A percentile compares a stretch with the other conserved stretches of the same genome.
These are phyloP conservation scores for Somion occarium DNA, from an alignment of 1,284 basidiomycete species.

Conservation along the genomic window DNA sequence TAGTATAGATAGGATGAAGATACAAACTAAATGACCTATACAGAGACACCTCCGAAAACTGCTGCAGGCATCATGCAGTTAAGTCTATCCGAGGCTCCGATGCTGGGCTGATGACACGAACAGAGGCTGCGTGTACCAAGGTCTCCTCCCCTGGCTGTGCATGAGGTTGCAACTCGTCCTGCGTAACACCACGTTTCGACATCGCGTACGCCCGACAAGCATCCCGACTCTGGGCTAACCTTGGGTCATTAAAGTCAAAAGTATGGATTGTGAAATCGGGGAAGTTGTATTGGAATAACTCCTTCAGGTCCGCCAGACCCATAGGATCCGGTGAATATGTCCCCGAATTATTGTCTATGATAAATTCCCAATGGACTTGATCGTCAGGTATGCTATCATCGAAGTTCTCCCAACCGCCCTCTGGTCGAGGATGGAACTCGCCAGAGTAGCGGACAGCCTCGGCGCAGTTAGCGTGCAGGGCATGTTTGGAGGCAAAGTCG, in stretches of 20 bases:
- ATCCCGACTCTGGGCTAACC: conserved; percentile 51
- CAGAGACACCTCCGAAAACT: too few species aligned
- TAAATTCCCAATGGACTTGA: conserved; percentile 62
- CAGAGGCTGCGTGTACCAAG: conserved; percentile 26
- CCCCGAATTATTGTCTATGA: conserved; percentile 75
- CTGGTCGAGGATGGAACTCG: conserved; percentile 74
- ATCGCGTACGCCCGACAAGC: conserved; percentile 63
- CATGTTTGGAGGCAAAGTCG: conserved; percentile 72
- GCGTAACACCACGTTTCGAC: conserved; percentile 46
- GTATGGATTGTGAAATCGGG: conserved; percentile 54
- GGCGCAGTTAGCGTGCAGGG: conserved; percentile 38
- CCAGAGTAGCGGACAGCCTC: conserved; percentile 61
- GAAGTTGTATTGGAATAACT: conserved; percentile 65
- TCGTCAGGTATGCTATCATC: conserved; percentile 47
- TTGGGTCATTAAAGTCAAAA: conserved; percentile 54
- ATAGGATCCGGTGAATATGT: conserved; percentile 65
- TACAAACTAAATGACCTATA: too few species aligned
- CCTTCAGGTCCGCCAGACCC: conserved; percentile 50
- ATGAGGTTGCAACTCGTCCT: conserved; percentile 61
- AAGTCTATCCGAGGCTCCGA: neutral
- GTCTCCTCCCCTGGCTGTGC: conserved; percentile 48
- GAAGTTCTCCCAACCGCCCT: conserved; percentile 63
- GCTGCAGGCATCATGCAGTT: neutral
- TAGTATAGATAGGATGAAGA: too few species aligned
- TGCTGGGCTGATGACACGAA: too few species aligned